Percentiles rank a stretch among this genome's conserved stretches.
Evolutionary conservation across 345 rosid species (phyloP).

Genomic region (Kandelia obovata): DNA sequence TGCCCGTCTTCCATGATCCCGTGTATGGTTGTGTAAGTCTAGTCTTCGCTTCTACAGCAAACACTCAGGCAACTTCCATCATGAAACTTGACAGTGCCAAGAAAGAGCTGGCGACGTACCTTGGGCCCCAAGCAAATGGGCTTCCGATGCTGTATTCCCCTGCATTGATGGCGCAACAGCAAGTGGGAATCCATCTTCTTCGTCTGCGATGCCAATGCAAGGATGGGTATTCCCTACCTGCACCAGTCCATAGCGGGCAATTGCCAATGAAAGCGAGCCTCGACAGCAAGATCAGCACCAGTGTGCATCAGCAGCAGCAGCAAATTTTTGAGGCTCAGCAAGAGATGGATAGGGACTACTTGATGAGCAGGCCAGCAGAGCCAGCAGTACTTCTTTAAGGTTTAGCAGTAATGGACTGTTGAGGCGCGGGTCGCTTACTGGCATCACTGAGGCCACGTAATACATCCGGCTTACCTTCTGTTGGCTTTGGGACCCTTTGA

Average conservation of each 20-base stretch:
- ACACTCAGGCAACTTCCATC: neutral
- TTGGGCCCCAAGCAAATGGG: conserved; percentile 6
- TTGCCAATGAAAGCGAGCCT: neutral
- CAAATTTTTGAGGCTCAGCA: neutral
- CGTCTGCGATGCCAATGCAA: neutral
- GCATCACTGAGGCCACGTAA: too few species aligned
- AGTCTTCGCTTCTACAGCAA: neutral
- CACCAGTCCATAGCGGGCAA: neutral
- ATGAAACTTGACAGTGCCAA: neutral
- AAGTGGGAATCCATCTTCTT: neutral
- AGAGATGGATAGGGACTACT: conserved; percentile 10
- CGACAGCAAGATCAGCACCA: neutral
- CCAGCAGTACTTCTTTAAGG: neutral
- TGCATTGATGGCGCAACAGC: neutral
- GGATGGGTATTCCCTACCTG: neutral
- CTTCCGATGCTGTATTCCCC: neutral
- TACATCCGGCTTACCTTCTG: too few species aligned
- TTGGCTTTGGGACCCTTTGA: neutral
- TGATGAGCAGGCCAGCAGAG: neutral
- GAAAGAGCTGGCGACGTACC: conserved; percentile 1
- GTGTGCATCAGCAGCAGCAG: neutral
- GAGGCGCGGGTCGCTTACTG: too few species aligned
- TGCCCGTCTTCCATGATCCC: neutral
- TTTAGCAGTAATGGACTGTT: conserved; percentile 5
- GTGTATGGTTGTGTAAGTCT: conserved; percentile 1